Evolutionary conservation across 305 asterid genomes (phyloP).

Genomic region (Fraxinus nigra): DNA sequence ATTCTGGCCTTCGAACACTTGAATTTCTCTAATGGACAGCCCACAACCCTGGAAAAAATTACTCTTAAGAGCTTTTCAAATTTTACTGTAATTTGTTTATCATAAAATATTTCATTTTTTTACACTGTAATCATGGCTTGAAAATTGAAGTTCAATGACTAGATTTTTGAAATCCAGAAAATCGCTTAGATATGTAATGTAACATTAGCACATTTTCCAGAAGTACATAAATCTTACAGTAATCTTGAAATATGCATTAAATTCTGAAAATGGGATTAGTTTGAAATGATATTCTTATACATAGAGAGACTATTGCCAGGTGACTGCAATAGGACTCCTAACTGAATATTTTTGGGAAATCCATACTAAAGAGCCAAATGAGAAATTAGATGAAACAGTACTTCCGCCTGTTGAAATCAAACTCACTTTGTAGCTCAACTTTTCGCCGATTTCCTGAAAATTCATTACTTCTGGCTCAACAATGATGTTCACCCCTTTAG

Average conservation of each 20-base stretch:
- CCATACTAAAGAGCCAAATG: slow-evolving; percentile 70
- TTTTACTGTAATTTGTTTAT: neutral
- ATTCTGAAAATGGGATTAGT: neutral
- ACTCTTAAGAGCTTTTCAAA: neutral
- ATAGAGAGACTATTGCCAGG: slow-evolving; percentile 37
- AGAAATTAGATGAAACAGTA: slow-evolving; percentile 25
- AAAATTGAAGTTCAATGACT: neutral
- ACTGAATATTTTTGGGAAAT: slow-evolving; percentile 41
- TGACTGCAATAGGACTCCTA: slow-evolving; percentile 68
- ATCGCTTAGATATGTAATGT: neutral
- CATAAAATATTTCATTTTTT: neutral
- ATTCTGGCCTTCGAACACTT: neutral
- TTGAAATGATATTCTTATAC: neutral
- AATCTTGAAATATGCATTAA: neutral
- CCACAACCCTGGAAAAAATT: neutral
- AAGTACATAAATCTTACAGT: neutral
- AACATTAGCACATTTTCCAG: neutral
- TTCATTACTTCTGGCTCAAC: slow-evolving; percentile 50
- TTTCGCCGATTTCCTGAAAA: slow-evolving; percentile 45
- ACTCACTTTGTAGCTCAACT: slow-evolving; percentile 46
- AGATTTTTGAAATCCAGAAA: neutral
- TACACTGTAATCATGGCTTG: neutral
- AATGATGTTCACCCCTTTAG: slow-evolving; percentile 40
- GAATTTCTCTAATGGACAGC: neutral
- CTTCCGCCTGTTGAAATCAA: slow-evolving; percentile 31